Percentiles rank a stretch among this genome's conserved stretches.
These are phyloP conservation scores for Ophiostoma novo-ulmi DNA, from an alignment of 2,329 filamentous ascomycete genomes.

Conservation along the genomic window DNA sequence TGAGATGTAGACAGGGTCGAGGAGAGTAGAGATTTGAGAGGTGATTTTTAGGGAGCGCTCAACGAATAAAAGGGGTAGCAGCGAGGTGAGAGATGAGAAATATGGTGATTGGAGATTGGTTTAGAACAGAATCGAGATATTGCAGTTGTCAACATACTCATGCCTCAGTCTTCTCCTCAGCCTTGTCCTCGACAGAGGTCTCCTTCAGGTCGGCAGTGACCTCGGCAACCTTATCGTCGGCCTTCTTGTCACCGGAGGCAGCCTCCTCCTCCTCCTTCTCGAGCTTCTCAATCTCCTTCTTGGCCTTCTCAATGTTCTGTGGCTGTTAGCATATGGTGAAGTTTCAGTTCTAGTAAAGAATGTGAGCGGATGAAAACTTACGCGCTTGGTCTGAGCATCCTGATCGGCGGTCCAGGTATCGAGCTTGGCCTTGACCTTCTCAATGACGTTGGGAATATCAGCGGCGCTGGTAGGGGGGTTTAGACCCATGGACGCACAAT, in stretches of 20 bases:
- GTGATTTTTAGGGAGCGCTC: not conserved
- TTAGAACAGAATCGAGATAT: not conserved
- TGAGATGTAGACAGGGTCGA: not conserved
- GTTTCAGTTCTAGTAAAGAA: not conserved
- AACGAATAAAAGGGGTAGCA: not conserved
- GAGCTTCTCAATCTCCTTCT: slow-evolving; percentile 88
- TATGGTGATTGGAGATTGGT: not conserved
- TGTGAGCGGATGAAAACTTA: slow-evolving; percentile 45
- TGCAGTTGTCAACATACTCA: not conserved
- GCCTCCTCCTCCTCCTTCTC: slow-evolving; percentile 60
- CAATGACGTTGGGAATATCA: slow-evolving; percentile 71
- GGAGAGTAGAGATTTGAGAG: not conserved
- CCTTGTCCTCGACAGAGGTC: slow-evolving; percentile 38
- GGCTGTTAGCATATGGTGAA: slow-evolving; percentile 31
- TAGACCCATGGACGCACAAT: slow-evolving; percentile 76
- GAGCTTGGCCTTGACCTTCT: slow-evolving; percentile 91
- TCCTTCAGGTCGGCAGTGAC: slow-evolving; percentile 50
- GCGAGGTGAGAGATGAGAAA: not conserved
- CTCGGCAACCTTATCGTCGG: slow-evolving; percentile 48
- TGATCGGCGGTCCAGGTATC: slow-evolving; percentile 89
- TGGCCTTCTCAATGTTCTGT: slow-evolving; percentile 87
- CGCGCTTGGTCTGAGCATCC: slow-evolving; percentile 81
- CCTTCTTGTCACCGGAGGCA: slow-evolving; percentile 43
- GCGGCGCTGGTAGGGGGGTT: slow-evolving; percentile 81
- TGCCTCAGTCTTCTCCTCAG: slow-evolving; percentile 32